A percentile compares a stretch with the other conserved stretches of the same genome.
These are phyloP conservation scores for Melaleuca alternifolia DNA, from an alignment of 345 rosid genomes.

Conservation along the genomic window DNA sequence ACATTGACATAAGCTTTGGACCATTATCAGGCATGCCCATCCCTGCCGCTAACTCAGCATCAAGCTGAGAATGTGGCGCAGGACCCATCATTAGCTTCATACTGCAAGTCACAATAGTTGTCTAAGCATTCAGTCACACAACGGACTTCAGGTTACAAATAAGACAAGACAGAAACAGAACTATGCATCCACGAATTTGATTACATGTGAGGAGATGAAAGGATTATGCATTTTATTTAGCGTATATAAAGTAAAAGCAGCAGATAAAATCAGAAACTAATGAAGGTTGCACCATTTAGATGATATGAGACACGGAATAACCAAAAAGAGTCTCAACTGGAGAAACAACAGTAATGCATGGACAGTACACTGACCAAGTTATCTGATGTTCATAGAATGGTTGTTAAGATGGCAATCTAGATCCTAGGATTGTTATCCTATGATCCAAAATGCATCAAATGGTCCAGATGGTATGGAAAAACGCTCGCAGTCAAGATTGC, in stretches of 20 bases:
- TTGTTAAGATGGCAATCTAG: not conserved
- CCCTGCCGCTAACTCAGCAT: constrained; percentile 90
- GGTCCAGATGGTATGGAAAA: not conserved
- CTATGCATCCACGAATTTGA: not conserved
- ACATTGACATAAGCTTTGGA: constrained; percentile 52
- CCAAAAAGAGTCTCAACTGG: not conserved
- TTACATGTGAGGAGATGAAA: not conserved
- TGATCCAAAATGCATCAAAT: not conserved
- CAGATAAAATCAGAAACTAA: not conserved
- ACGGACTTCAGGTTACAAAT: not conserved
- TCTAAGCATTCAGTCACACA: not conserved
- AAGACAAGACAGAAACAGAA: not conserved
- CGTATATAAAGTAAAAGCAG: not conserved
- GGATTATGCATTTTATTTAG: not conserved
- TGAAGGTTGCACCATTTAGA: not conserved
- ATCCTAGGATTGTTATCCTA: not conserved
- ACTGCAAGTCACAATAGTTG: constrained; percentile 19
- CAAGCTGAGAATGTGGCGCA: constrained; percentile 88
- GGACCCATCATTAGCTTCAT: constrained; percentile 66
- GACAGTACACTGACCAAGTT: not conserved
- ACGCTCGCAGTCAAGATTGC: not conserved
- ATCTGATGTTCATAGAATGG: not conserved
- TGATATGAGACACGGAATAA: not conserved
- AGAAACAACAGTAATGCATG: not conserved
- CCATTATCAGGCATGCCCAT: constrained; percentile 98